Evolutionary conservation across 176 grass and related monocot genomes (phyloP).

Genomic region (Rhynchospora breviuscula): DNA sequence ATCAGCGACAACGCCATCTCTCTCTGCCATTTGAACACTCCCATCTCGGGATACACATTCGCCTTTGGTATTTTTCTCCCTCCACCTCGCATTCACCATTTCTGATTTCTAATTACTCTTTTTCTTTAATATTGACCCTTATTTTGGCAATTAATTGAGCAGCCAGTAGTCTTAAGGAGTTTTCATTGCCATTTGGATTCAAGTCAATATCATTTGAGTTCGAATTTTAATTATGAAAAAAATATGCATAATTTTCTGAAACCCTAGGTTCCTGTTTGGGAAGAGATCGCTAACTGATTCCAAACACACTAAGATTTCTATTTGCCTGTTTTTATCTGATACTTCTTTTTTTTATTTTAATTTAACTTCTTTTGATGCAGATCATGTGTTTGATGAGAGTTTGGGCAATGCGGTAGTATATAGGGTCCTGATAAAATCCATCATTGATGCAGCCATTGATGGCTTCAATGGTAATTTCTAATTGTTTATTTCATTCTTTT

Average conservation of each 20-base stretch:
- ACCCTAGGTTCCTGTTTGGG: neutral
- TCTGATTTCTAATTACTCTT: neutral
- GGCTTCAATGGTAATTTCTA: slow-evolving; percentile 69
- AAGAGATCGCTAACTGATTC: neutral
- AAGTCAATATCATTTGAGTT: neutral
- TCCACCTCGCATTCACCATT: neutral
- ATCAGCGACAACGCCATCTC: slow-evolving; percentile 57
- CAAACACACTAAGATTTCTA: neutral
- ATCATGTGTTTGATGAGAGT: slow-evolving; percentile 66
- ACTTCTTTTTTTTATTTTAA: neutral
- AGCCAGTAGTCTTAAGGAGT: neutral
- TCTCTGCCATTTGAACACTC: slow-evolving; percentile 40
- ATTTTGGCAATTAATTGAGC: neutral
- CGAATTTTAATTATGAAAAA: neutral
- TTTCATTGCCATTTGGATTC: neutral
- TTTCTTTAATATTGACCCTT: neutral
- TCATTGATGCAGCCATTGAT: slow-evolving; percentile 58
- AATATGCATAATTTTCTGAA: neutral
- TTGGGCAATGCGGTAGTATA: slow-evolving; percentile 60
- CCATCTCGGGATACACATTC: slow-evolving; percentile 52
- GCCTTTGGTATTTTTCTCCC: slow-evolving; percentile 46
- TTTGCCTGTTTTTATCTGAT: neutral
- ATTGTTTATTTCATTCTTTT: neutral
- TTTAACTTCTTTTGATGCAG: slow-evolving; percentile 21
- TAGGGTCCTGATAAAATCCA: slow-evolving; percentile 45